Base-by-base conservation (phyloP, 2,329 filamentous ascomycete species). In the Rhytidhysteron rufulum region DNA sequence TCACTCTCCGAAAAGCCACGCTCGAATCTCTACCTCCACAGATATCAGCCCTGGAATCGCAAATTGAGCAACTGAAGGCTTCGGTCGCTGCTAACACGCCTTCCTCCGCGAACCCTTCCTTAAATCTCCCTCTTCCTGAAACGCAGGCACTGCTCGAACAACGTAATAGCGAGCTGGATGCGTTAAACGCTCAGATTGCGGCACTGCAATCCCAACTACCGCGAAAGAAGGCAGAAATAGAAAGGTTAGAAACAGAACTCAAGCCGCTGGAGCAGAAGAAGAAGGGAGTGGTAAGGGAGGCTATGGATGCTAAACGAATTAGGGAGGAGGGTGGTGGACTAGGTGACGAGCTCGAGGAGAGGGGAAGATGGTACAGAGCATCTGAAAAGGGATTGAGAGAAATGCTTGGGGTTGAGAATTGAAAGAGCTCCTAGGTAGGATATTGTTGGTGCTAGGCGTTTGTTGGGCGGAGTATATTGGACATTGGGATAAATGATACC, bases 291-390 rank as follows among this genome's bases (percentile, higher is more conserved):
- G 77, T 77, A 22, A 72, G 78, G 18, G 82, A 84, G 13, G 85
- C 85, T n/a, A 78, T 73, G 50, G 86, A 90, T 54, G 85, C 85
- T 10, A 77, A 75, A 61, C 72, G 80, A 55, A 75, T 83, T 53
- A 84, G 82, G 60, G 84, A 88, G 54, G 62, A 74, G 59, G 57
- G 80, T 7, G 67, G 82, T 6, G 83, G 82, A 5, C 78, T 81
- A 31, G 79, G 79, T 13, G 85, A 88, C 53, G 85, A 90, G 54
- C 62, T 89, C 22, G 86, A 90, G 60, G 83, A 86, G 63, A 76
- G 81, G 51, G 86, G 83, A 5, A 72, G 85, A 49, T 91, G 86
- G 86, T 81, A 82, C 66, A 77, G 79, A 49, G 82, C 82, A 15
- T 80, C 79, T n/a, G 85, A 88, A 57, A 67, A 70, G 7, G 75